A percentile compares a stretch with the other conserved stretches of the same genome.
Evolutionary conservation across 2,329 filamentous ascomycete genomes (phyloP).

Genomic region (Ceratocystis cubensis): DNA sequence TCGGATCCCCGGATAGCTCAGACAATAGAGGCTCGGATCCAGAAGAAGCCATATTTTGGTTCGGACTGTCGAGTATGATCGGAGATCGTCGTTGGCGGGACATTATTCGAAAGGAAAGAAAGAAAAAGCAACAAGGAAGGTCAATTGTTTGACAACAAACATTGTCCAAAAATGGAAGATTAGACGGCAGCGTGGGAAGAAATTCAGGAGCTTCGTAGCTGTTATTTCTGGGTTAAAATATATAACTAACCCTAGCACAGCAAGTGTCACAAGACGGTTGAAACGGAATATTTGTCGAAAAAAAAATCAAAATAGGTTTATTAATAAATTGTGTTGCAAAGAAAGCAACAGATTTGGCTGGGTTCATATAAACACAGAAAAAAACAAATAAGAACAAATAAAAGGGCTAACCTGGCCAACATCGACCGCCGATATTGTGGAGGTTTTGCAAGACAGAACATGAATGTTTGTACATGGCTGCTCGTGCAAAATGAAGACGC

Average conservation of each 20-base stretch:
- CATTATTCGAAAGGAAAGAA: constrained; percentile 19
- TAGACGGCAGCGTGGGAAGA: too few species aligned
- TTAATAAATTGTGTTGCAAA: not conserved
- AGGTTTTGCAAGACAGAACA: not conserved
- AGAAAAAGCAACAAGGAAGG: constrained; percentile 4
- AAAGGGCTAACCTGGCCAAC: not conserved
- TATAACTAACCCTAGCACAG: not conserved
- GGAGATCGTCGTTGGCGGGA: not conserved
- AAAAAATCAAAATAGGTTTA: not conserved
- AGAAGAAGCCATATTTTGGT: not conserved
- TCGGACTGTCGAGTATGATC: not conserved
- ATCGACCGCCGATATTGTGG: not conserved
- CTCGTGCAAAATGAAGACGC: not conserved
- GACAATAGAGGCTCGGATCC: constrained; percentile 5
- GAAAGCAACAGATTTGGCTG: not conserved
- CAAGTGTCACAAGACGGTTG: not conserved
- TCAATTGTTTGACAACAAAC: too few species aligned
- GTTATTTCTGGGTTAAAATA: not conserved
- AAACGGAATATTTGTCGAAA: not conserved
- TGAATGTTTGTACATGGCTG: not conserved
- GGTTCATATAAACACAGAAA: not conserved
- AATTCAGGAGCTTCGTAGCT: too few species aligned
- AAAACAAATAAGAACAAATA: not conserved
- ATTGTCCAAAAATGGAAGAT: too few species aligned
- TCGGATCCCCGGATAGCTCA: constrained; percentile 26